Evolutionary conservation across 2,329 filamentous ascomycete species (phyloP).

Genomic region (Fusarium palustre): DNA sequence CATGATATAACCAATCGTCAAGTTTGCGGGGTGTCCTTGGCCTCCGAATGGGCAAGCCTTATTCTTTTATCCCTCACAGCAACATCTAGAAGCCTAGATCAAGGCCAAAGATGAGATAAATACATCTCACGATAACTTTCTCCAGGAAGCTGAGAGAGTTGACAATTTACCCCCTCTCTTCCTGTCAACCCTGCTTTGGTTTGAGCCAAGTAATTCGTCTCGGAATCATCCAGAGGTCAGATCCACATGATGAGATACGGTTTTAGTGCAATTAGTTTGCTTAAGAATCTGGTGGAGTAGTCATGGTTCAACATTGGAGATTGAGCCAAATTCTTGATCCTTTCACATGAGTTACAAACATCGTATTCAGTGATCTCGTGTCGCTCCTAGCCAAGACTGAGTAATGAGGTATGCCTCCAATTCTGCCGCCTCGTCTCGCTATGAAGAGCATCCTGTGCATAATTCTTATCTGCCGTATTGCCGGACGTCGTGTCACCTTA

Average conservation of each 20-base stretch:
- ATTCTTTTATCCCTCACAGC: slow-evolving; percentile 2
- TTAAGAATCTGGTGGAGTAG: slow-evolving; percentile 22
- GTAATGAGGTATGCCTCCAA: not conserved
- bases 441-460: slow-evolving; percentile 8
- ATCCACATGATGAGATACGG: slow-evolving; percentile 15
- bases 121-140: not conserved
- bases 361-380: slow-evolving; percentile 46
- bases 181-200: not conserved
- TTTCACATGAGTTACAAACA: slow-evolving; percentile 18
- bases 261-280: slow-evolving; percentile 2
- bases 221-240: not conserved
- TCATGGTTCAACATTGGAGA: not conserved
- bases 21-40: slow-evolving; percentile 25
- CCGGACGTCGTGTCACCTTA: slow-evolving; percentile 14
- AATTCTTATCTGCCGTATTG: slow-evolving; percentile 31
- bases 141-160: not conserved
- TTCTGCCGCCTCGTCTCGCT: slow-evolving; percentile 15
- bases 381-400: slow-evolving; percentile 30
- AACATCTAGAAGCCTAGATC: not conserved
- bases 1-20: slow-evolving; percentile 24
- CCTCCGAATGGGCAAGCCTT: slow-evolving; percentile 7
- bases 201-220: not conserved
- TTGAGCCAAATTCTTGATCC: slow-evolving; percentile 19
- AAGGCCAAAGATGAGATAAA: not conserved
- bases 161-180: slow-evolving; percentile 5